Evolutionary conservation across 257 asterid genomes (phyloP), one percentile per base, ranked within the genome.

Genomic region (Ligustrum vulgare): DNA sequence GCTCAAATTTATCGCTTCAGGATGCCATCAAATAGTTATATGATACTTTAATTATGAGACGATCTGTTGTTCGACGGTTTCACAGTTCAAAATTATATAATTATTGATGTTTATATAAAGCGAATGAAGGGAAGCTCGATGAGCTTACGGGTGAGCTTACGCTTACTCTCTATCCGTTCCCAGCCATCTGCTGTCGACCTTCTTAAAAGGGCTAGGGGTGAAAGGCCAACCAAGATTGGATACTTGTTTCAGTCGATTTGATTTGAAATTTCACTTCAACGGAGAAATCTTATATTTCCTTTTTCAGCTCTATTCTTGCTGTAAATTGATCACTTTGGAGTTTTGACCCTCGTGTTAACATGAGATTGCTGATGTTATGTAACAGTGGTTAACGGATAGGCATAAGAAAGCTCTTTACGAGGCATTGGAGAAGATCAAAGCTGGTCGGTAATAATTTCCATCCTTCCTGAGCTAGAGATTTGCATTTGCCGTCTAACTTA

Each of bases 381-480:
- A 22, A 71, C 85, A 92, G 98, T 91, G 90, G 92, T 78, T 95
- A n/a, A 84, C 91, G 2, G 88, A 90, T 31, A 84, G 87, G 87
- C 97, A 85, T 84, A 95, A 93, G 89, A 95, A 41, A 78, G 92
- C 98, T 70, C 92, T 95, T 35, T 87, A 37, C 67, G 99, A 93
- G 89, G 98, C 97, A n/a, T 73, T 92, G 79, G 95, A 92, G 89
- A 90, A 90, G 85, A 90, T 94, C 72, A 93, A 94, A 91, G 91
- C 96, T 1, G 98, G 98, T 91, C 81, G 23, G 58, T 72, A n/a
- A 23, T 66, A 41, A 34, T 63, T 8, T 65, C 28, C 41, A 56
- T 72, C 56, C 1, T 22, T 74, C 64, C 69, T 0, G 60, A 35
- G n/a, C 23, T 41, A 12, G 18, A 49, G 60, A 35, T 49, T n/a